These are phyloP conservation scores for Fusarium torulosum DNA, from an alignment of 2,329 filamentous ascomycete genomes.

Conservation along the genomic window DNA sequence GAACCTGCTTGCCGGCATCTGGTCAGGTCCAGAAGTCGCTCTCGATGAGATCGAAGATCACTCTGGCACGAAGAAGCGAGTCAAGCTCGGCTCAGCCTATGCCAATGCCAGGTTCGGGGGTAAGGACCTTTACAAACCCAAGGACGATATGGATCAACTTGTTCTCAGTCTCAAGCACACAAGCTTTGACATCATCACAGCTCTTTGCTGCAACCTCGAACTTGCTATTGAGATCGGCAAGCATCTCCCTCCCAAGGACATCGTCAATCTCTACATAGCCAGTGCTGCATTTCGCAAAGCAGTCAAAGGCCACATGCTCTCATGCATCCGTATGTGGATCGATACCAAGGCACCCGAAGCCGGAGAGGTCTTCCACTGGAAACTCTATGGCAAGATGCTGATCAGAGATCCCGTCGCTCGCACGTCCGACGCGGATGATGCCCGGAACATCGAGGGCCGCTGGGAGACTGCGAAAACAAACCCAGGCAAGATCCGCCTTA, in stretches of 20 bases:
- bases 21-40: constrained; percentile 16
- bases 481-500: constrained; percentile 56
- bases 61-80: constrained; percentile 40
- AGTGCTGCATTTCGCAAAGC: constrained; percentile 72
- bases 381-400: constrained; percentile 68
- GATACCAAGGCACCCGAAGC: constrained; percentile 66
- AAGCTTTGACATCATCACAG: constrained; percentile 59
- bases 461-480: constrained; percentile 20
- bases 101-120: constrained; percentile 49
- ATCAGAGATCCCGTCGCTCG: constrained; percentile 70
- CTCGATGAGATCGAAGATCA: constrained; percentile 25
- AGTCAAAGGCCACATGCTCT: constrained; percentile 70
- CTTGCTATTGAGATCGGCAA: constrained; percentile 67
- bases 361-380: constrained; percentile 70
- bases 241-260: constrained; percentile 65
- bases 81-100: constrained; percentile 49
- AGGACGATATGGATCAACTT: constrained; percentile 29
- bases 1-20: constrained; percentile 1
- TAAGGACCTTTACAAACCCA: constrained; percentile 48
- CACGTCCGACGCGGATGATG: constrained; percentile 48
- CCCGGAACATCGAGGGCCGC: constrained; percentile 12
- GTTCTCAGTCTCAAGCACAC: constrained; percentile 40
- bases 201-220: constrained; percentile 60
- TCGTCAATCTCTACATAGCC: constrained; percentile 74
- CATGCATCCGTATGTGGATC: constrained; percentile 69